Conservation (phyloP, 495 filamentous ascomycete species). For the Pseudomonodictys pantanalensis region DNA sequence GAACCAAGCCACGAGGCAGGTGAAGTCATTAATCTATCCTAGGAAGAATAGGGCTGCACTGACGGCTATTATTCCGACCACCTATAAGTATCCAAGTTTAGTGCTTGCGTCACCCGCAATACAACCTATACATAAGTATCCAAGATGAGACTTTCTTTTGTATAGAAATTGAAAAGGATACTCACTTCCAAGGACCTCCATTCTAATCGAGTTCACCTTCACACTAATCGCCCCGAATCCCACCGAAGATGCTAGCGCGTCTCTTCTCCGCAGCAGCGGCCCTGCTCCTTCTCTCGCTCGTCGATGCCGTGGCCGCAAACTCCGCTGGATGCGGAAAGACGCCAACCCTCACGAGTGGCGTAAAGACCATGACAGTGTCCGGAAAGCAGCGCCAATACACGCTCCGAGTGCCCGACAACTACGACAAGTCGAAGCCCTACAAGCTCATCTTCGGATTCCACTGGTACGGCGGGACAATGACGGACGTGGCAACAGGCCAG, state of each 20-base stretch:
- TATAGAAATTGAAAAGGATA: neutral
- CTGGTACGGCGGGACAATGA: slow-evolving; percentile 43
- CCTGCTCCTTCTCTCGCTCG: neutral
- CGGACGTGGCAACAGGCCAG: slow-evolving; percentile 37
- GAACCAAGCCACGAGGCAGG: neutral
- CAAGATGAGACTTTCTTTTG: no score
- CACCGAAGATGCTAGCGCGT: neutral
- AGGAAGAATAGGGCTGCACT: neutral
- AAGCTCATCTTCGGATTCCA: slow-evolving; percentile 46
- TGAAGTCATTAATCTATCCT: neutral
- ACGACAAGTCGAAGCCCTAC: slow-evolving; percentile 44
- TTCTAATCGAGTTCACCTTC: neutral
- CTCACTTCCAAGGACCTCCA: neutral
- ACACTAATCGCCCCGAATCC: neutral
- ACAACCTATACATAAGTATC: no score
- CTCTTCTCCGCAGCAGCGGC: neutral
- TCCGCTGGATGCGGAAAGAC: slow-evolving; percentile 46
- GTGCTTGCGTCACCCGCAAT: no score
- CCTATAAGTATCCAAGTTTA: neutral
- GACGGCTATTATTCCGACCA: neutral
- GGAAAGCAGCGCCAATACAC: slow-evolving; percentile 36
- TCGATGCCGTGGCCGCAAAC: neutral
- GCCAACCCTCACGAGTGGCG: slow-evolving; percentile 38
- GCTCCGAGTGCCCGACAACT: slow-evolving; percentile 43
- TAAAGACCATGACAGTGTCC: slow-evolving; percentile 34